These are phyloP conservation scores for Rhododendron ferrugineum DNA, from an alignment of 148 eudicot genomes.

Conservation along the genomic window DNA sequence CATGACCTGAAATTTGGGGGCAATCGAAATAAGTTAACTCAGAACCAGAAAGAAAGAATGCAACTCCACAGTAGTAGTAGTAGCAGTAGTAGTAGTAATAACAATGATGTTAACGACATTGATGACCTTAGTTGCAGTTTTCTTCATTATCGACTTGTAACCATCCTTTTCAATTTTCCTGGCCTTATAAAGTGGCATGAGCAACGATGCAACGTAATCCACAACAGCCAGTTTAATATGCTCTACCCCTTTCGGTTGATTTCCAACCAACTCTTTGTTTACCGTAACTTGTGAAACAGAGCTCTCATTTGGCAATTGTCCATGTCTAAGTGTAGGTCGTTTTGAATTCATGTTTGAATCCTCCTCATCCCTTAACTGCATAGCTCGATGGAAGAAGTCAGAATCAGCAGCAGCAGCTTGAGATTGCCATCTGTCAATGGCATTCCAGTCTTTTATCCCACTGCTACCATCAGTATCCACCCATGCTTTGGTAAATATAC, in stretches of 20 bases:
- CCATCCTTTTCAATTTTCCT: constrained; percentile 88
- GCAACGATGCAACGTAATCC: constrained; percentile 84
- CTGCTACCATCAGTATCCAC: constrained; percentile 78
- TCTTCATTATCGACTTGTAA: constrained; percentile 93
- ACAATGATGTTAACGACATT: constrained; percentile 27
- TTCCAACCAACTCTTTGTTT: constrained; percentile 57
- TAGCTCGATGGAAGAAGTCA: constrained; percentile 44
- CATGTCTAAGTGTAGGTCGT: constrained; percentile 31
- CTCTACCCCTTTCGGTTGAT: constrained; percentile 69
- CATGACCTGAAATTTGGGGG: constrained; percentile 66
- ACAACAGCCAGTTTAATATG: constrained; percentile 81
- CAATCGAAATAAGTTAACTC: not conserved
- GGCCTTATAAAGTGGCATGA: constrained; percentile 95
- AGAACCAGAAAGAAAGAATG: not conserved
- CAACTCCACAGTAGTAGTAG: not conserved
- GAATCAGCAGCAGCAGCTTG: constrained; percentile 97
- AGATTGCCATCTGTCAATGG: constrained; percentile 97
- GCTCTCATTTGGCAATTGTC: constrained; percentile 50
- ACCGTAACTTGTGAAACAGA: constrained; percentile 79
- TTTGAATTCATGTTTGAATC: constrained; percentile 63
- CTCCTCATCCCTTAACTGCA: constrained; percentile 64
- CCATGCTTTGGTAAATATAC: constrained; percentile 93
- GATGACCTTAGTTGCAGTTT: constrained; percentile 93
- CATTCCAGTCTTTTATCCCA: constrained; percentile 79
- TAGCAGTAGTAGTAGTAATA: not conserved